phyloP scores from a whole-genome alignment of 495 filamentous ascomycete species.

The Melanomma pulvis-pyrius region DNA sequence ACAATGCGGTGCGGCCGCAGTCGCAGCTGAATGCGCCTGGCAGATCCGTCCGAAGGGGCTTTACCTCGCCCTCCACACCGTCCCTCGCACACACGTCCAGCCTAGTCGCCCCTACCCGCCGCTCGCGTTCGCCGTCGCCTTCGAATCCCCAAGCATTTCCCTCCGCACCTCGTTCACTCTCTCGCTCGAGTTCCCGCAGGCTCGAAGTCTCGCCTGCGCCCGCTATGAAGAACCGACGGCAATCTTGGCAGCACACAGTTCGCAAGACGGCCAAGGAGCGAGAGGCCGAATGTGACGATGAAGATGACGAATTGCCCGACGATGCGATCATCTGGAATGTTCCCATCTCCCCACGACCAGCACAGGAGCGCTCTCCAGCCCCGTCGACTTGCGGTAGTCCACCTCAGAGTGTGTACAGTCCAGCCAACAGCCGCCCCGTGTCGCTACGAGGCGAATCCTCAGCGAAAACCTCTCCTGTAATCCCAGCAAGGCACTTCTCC shows the following conservation, averaged over 20 bases:
- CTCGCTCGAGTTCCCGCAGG: constrained; percentile 30
- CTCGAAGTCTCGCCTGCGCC: constrained; percentile 48
- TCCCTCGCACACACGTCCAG: constrained; percentile 42
- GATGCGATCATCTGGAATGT: constrained; percentile 92
- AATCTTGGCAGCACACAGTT: constrained; percentile 71
- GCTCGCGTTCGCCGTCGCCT: constrained; percentile 49
- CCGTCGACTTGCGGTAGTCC: constrained; percentile 42
- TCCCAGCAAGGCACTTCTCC: not conserved
- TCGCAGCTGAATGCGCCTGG: constrained; percentile 43
- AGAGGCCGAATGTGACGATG: constrained; percentile 85
- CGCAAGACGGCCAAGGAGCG: constrained; percentile 77
- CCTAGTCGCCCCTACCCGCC: constrained; percentile 46
- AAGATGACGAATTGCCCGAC: constrained; percentile 82
- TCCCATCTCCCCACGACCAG: constrained; percentile 85
- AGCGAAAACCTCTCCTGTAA: not conserved
- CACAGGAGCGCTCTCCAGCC: constrained; percentile 62
- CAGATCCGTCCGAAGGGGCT: constrained; percentile 43
- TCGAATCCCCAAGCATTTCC: constrained; percentile 27
- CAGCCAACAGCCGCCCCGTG: constrained; percentile 42
- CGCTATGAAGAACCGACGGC: constrained; percentile 44
- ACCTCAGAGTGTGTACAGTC: constrained; percentile 45
- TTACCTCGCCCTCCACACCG: constrained; percentile 50
- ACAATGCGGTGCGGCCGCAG: constrained; percentile 37
- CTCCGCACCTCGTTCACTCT: constrained; percentile 29
- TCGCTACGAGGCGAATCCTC: constrained; percentile 10